phyloP scores from a whole-genome alignment of 805 yeast species.

The Candida railenensis region DNA sequence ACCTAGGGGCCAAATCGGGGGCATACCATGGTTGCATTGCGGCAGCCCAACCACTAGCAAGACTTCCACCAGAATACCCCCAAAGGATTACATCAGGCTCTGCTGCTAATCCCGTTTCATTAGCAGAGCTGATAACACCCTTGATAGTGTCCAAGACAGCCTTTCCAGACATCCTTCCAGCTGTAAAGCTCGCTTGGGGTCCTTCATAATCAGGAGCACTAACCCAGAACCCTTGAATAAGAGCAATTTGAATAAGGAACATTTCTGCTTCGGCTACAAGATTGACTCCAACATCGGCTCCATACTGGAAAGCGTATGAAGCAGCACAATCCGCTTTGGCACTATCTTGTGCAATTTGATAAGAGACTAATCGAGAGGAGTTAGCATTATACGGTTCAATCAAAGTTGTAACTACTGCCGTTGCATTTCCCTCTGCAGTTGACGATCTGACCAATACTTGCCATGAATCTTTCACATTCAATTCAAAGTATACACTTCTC shows the following conservation, averaged over 20 bases:
- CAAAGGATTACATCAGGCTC: slow-evolving; percentile 12
- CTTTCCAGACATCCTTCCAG: slow-evolving; percentile 13
- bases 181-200: slow-evolving; percentile 13
- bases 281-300: slow-evolving; percentile 9
- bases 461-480: slow-evolving; percentile 17
- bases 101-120: slow-evolving; percentile 14
- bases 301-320: slow-evolving; percentile 17
- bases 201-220: slow-evolving; percentile 19
- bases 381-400: slow-evolving; percentile 22
- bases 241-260: slow-evolving; percentile 14
- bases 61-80: slow-evolving; percentile 27
- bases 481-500: slow-evolving; percentile 16
- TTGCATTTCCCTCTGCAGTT: slow-evolving; percentile 17
- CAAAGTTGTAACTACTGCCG: slow-evolving; percentile 17
- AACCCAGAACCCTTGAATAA: slow-evolving; percentile 14
- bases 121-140: slow-evolving; percentile 15
- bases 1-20: slow-evolving; percentile 18
- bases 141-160: slow-evolving; percentile 14
- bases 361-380: slow-evolving; percentile 18
- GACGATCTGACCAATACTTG: slow-evolving; percentile 22
- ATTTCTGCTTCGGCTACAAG: slow-evolving; percentile 8
- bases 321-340: slow-evolving; percentile 17
- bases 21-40: slow-evolving; percentile 22
- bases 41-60: slow-evolving; percentile 25
- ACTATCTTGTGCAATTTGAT: slow-evolving; percentile 22